Evolutionary conservation across 805 yeast species (phyloP).

Genomic region (Saccharomyces paradoxus): DNA sequence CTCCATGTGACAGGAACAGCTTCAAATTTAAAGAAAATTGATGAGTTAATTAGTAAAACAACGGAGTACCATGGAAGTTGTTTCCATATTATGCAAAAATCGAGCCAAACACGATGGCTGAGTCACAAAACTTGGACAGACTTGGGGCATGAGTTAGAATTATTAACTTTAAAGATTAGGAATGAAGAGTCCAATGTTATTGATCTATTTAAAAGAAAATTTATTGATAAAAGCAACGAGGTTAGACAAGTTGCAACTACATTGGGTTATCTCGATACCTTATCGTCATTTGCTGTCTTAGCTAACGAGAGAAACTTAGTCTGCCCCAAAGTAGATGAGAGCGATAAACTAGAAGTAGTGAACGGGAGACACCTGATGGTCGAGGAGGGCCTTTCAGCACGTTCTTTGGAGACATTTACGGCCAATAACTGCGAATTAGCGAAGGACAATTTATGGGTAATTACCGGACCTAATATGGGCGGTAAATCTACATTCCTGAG

Average conservation of each 20-base stretch:
- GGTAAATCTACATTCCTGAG: conserved; percentile 72
- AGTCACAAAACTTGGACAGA: conserved; percentile 43
- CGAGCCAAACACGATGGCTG: conserved; percentile 39
- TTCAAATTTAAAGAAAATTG: conserved; percentile 18
- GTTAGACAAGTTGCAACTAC: conserved; percentile 44
- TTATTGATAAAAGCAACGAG: conserved; percentile 37
- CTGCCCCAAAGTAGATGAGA: conserved; percentile 53
- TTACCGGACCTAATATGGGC: conserved; percentile 91
- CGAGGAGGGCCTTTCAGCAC: conserved; percentile 55
- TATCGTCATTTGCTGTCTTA: conserved; percentile 61
- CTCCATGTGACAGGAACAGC: conserved; percentile 40
- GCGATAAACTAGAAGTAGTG: conserved; percentile 40
- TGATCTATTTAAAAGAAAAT: conserved; percentile 37
- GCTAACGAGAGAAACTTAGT: conserved; percentile 61
- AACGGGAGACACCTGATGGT: conserved; percentile 84
- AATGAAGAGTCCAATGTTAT: conserved; percentile 50
- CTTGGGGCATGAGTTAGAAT: conserved; percentile 43
- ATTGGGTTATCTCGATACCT: conserved; percentile 63
- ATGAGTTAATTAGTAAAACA: conserved; percentile 10
- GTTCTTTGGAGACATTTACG: conserved; percentile 32
- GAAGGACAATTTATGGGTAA: conserved; percentile 40
- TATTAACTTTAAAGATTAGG: conserved; percentile 40
- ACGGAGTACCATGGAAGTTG: conserved; percentile 2
- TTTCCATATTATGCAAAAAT: conserved; percentile 32
- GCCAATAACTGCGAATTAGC: conserved; percentile 27